phyloP scores from a whole-genome alignment of 2,329 filamentous ascomycete species.

The Ophiocordyceps robertsii region DNA sequence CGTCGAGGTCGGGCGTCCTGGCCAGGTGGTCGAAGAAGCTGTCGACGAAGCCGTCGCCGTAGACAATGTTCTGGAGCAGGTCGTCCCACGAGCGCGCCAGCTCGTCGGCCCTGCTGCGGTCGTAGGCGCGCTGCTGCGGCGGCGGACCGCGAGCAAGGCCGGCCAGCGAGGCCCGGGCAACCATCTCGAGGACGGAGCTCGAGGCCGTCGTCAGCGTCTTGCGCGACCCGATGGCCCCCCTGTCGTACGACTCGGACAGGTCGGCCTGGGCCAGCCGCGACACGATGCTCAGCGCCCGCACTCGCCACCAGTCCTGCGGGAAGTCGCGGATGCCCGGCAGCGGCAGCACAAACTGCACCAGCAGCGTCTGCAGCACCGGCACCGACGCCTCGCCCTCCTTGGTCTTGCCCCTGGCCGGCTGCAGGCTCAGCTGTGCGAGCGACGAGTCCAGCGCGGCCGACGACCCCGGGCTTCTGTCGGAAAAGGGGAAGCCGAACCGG shows the following conservation, averaged over 20 bases:
- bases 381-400: constrained; percentile 19
- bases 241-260: constrained; percentile 72
- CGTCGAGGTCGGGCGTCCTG: constrained; percentile 47
- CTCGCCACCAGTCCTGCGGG: constrained; percentile 49
- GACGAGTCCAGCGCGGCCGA: neutral
- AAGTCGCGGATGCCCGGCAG: constrained; percentile 55
- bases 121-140: constrained; percentile 30
- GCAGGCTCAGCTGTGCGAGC: neutral
- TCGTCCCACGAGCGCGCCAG: constrained; percentile 53
- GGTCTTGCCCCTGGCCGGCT: neutral
- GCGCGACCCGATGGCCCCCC: constrained; percentile 58
- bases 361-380: constrained; percentile 55
- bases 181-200: constrained; percentile 55
- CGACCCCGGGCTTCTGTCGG: neutral
- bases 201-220: constrained; percentile 63
- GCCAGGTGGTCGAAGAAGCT: constrained; percentile 48
- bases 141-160: constrained; percentile 23
- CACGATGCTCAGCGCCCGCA: constrained; percentile 46
- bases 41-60: constrained; percentile 50
- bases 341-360: constrained; percentile 51
- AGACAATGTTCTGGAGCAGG: constrained; percentile 51
- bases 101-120: constrained; percentile 44
- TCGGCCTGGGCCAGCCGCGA: constrained; percentile 51
- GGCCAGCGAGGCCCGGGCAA: constrained; percentile 52
- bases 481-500: constrained; percentile 46